Evolutionary conservation across 306 rosid genomes (phyloP), one percentile per base, ranked within the genome.

Genomic region (Hippophae tibetana): DNA sequence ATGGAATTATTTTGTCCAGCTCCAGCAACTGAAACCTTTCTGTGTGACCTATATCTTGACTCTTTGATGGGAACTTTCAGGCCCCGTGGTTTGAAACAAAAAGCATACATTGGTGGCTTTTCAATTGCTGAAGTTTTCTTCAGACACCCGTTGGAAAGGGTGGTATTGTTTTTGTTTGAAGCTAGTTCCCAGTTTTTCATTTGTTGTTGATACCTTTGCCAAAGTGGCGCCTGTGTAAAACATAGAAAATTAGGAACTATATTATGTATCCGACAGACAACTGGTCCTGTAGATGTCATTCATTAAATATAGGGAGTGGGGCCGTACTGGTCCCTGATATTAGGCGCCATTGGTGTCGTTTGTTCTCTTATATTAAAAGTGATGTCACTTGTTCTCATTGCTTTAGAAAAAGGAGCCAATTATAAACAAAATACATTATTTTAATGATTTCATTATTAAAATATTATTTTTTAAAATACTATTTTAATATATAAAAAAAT

Each of bases 21-120:
- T 57, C 87, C 89, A 54, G 89, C 62, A 69, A 88, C 66, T 23
- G 94, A 82, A 71, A 75, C 61, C 68, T 43, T 93, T 85, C 76
- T 83, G 9, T 88, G 97, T 4, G 99, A 82, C 67, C 99, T 79
- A 49, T 89, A 94, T 57, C 80, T 93, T 27, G 88, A 78, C 55
- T 86, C 99, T 76, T 75, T 88, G 78, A 86, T 84, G 54, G 67
- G 74, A 68, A 80, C 79, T 75, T 88, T 95, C 73, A 92, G 72
- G 18, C 97, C 99, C 68, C 95, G 79, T 51, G 99, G 99, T 77
- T 88, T 93, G 77, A 86, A 62, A 77, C 99, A 93, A 70, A 93
- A 93, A 14, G 99, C 99, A 73, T 74, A 86, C 94, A 88, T 86
- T 47, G 80, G 82, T 5, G 99, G 97, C 82, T 93, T 93, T 78